Evolutionary conservation across 129 eudicot species (phyloP), one percentile per base, ranked within the genome.

Genomic region (Arctium minus): DNA sequence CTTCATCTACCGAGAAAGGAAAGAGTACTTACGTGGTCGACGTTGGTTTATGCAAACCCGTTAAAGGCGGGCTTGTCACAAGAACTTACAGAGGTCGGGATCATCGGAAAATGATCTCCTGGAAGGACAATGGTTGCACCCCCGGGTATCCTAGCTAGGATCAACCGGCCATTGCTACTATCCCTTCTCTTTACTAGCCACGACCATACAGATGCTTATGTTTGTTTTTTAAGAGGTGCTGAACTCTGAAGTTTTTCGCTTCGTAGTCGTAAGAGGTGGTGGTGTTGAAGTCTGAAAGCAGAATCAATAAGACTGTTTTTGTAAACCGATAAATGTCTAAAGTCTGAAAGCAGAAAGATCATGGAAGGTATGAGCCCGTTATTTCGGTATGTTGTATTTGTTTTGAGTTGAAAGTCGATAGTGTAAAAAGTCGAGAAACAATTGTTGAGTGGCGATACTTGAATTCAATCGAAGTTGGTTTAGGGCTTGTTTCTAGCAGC

Each of bases 1-100:
- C 84, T 70, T 84, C 72, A 53, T 84, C 83, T 50, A 74, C 75
- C 4, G 91, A 88, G 68, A 89, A 86, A 75, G 90, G 90, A 73
- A 86, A 74, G 83, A 76, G 81, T 62, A 90, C 81, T 40, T 86
- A 84, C 10, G 93, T 91, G 73, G 81, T 93, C 29, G 99, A 95
- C 87, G 87, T 92, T 71, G 99, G 97, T 56, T 82, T 95, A 91
- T 87, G 92, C 89, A 90, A 86, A 71, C 99, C 97, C 7, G 85
- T 86, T 40, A 91, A 74, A 65, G 98, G 97, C 56, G 86, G 85
- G 65, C 86, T 93, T 32, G 87, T 89, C 33, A 82, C 97, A 10
- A 92, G 98, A 84, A 85, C 90, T 18, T 91, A 85, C 79, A 86
- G 99, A 80, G 99, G 99, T 11, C 86, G 99, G 79, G 99, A 93